Percentiles rank a stretch among this genome's conserved stretches.
These are phyloP conservation scores for Gossypium stocksii DNA, from an alignment of 345 rosid genomes.

Conservation along the genomic window DNA sequence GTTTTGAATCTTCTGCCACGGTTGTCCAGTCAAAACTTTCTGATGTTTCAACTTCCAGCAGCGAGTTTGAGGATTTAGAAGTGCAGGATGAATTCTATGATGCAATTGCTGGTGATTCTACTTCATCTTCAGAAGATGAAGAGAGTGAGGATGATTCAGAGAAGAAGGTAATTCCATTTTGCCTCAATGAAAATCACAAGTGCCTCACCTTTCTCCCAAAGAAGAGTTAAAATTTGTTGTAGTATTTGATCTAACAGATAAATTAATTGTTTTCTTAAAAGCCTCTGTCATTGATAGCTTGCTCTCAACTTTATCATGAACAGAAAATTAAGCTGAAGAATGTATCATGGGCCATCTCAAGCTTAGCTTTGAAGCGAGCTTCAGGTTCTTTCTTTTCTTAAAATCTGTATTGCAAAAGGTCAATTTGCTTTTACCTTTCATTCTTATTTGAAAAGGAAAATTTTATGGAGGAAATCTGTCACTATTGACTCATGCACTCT, in stretches of 20 bases:
- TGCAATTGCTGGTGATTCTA: slow-evolving; percentile 59
- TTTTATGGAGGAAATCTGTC: slow-evolving; percentile 1
- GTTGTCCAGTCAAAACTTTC: slow-evolving; percentile 55
- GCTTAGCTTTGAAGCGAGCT: slow-evolving; percentile 63
- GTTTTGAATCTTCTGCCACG: slow-evolving; percentile 43
- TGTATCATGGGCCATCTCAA: slow-evolving; percentile 87
- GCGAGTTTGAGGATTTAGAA: slow-evolving; percentile 60
- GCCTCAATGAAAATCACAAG: slow-evolving; percentile 1
- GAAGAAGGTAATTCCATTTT: slow-evolving; percentile 41
- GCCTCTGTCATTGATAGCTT: slow-evolving; percentile 24
- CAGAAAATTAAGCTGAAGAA: slow-evolving; percentile 79
- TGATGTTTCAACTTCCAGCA: slow-evolving; percentile 35
- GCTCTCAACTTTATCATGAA: slow-evolving; percentile 37
- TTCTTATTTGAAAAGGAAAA: not conserved
- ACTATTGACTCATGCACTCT: not conserved
- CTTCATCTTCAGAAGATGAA: slow-evolving; percentile 75
- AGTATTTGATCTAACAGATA: not conserved
- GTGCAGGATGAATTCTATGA: slow-evolving; percentile 85
- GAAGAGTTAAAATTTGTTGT: slow-evolving; percentile 6
- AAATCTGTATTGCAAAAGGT: not conserved
- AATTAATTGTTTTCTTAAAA: not conserved
- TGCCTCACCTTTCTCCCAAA: not conserved
- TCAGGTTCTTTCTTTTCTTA: slow-evolving; percentile 52
- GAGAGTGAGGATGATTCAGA: slow-evolving; percentile 50
- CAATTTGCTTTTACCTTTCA: not conserved